Conservation (phyloP, 225 moss, liverwort and hornwort species). For the Sphagnum contortum region DNA sequence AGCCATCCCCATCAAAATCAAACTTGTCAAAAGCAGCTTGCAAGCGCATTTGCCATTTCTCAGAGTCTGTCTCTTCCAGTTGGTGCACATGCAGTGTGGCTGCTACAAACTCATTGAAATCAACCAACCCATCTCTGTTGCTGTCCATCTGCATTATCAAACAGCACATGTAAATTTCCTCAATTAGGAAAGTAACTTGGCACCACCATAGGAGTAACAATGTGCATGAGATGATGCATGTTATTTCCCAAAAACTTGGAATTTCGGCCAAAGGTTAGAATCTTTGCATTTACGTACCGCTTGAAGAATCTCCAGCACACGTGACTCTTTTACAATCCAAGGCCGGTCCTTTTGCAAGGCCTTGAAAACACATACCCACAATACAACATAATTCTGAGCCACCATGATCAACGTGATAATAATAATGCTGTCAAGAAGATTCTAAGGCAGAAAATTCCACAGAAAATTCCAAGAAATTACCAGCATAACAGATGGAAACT, state of each 20-base stretch:
- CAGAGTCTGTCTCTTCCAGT: conserved; percentile 67
- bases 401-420: not conserved
- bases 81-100: conserved; percentile 95
- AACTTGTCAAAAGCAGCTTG: conserved; percentile 92
- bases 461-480: not conserved
- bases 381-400: conserved; percentile 12
- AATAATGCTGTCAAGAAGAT: not conserved
- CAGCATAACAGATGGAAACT: not conserved
- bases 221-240: not conserved
- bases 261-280: not conserved
- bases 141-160: conserved; percentile 66
- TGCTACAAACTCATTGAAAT: conserved; percentile 94
- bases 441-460: not conserved
- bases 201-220: not conserved
- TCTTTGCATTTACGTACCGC: conserved; percentile 38
- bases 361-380: conserved; percentile 13
- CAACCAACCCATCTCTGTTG: conserved; percentile 88
- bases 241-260: not conserved
- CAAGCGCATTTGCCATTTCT: conserved; percentile 79
- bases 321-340: conserved; percentile 84
- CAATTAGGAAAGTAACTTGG: not conserved
- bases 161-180: not conserved
- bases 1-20: conserved; percentile 89
- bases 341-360: conserved; percentile 85
- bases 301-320: conserved; percentile 76